Percentiles rank a stretch among this genome's conserved stretches.
These are phyloP conservation scores for Larix kaempferi DNA, from an alignment of 75 land plant species.

Conservation along the genomic window DNA sequence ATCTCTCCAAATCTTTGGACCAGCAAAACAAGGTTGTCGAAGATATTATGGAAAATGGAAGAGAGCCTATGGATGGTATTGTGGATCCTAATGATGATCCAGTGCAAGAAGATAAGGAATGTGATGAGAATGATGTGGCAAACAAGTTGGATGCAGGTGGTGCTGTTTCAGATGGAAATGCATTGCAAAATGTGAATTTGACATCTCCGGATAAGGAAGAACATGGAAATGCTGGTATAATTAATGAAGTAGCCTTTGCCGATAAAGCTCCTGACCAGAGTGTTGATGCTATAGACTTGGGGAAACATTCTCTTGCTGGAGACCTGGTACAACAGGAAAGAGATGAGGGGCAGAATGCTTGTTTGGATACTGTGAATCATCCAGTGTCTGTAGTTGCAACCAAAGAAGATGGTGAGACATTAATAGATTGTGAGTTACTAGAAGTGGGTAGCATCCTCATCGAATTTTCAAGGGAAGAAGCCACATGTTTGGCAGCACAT, in stretches of 20 bases:
- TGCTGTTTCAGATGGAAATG: neutral
- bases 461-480: slow-evolving; percentile 73
- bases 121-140: neutral
- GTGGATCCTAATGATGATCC: neutral
- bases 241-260: neutral
- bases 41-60: neutral
- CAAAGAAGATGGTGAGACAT: slow-evolving; percentile 5
- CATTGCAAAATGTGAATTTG: neutral
- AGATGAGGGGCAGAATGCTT: neutral
- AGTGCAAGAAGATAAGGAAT: neutral
- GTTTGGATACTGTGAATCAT: neutral
- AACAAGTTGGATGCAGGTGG: neutral
- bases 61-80: neutral
- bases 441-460: slow-evolving; percentile 64
- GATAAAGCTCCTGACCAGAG: slow-evolving; percentile 4
- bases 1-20: slow-evolving; percentile 3
- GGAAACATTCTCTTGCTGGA: neutral
- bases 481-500: slow-evolving; percentile 79
- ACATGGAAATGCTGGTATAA: neutral
- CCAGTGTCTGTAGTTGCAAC: neutral
- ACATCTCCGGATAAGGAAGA: slow-evolving; percentile 1
- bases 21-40: neutral
- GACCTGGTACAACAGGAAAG: slow-evolving; percentile 3
- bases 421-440: slow-evolving; percentile 8
- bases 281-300: neutral